These are phyloP conservation scores for Yamadazyma friedrichii DNA, from an alignment of 1,139 yeast genomes.

Conservation along the genomic window DNA sequence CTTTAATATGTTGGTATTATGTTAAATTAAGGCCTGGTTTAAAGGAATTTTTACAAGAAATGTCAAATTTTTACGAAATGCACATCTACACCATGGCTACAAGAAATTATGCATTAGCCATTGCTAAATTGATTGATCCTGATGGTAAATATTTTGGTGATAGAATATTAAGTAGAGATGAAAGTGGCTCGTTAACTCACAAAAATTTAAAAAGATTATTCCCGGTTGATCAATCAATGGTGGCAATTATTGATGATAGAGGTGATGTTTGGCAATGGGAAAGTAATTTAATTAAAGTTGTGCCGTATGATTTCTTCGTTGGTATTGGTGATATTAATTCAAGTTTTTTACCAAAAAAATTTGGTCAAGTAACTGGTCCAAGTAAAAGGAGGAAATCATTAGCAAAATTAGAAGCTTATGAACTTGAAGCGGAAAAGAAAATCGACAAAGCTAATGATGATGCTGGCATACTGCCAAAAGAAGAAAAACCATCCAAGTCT, in stretches of 20 bases:
- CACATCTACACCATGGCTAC: conserved; percentile 99
- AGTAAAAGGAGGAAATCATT: conserved; percentile 59
- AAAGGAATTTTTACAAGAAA: conserved; percentile 61
- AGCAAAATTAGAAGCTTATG: conserved; percentile 45
- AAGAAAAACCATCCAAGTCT: neutral
- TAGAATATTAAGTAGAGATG: conserved; percentile 88
- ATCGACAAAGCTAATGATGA: conserved; percentile 15
- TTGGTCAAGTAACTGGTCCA: conserved; percentile 68
- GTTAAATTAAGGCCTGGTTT: conserved; percentile 92
- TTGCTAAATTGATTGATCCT: conserved; percentile 91
- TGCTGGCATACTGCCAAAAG: neutral
- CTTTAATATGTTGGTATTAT: conserved; percentile 77
- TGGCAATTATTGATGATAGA: conserved; percentile 92
- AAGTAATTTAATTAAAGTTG: conserved; percentile 83
- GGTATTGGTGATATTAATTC: conserved; percentile 98
- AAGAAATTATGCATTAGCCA: conserved; percentile 84
- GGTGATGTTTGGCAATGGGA: conserved; percentile 99
- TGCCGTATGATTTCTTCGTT: conserved; percentile 93
- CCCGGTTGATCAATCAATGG: conserved; percentile 97
- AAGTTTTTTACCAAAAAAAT: conserved; percentile 81
- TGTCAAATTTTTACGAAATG: conserved; percentile 73
- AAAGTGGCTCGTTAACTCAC: conserved; percentile 88
- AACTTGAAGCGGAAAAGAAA: conserved; percentile 14
- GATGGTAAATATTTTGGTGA: conserved; percentile 84
- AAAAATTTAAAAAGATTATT: conserved; percentile 85